These are phyloP conservation scores for Fusarium brevicatenulatum DNA, from an alignment of 2,329 filamentous ascomycete species.

Conservation along the genomic window DNA sequence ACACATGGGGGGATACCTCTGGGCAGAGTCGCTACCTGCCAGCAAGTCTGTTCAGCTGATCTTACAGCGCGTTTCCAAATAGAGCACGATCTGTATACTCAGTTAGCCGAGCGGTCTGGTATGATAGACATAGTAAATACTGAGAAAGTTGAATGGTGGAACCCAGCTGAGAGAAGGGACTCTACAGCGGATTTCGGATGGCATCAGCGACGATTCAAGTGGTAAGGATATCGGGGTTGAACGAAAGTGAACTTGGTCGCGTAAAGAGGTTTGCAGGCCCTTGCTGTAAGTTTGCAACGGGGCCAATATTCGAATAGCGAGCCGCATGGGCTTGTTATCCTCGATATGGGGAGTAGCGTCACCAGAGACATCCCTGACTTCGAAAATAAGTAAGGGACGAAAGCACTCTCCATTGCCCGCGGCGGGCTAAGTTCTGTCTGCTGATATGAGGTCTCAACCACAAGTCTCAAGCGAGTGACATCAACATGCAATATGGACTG, in stretches of 20 bases:
- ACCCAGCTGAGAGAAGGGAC: too few species aligned
- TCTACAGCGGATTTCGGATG: not conserved
- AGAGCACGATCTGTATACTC: rapidly evolving
- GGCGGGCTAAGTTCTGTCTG: not conserved
- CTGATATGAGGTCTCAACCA: not conserved
- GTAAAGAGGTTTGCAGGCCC: rapidly evolving
- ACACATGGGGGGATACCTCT: not conserved
- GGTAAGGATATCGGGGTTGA: not conserved
- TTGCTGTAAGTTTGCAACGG: not conserved
- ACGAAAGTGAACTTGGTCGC: rapidly evolving
- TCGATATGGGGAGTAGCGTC: rapidly evolving
- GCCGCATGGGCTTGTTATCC: too few species aligned
- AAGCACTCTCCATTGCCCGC: not conserved
- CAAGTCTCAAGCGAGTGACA: too few species aligned
- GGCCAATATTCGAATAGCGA: rapidly evolving
- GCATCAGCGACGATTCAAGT: too few species aligned
- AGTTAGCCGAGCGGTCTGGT: not conserved
- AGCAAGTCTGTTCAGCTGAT: too few species aligned
- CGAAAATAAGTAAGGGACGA: rapidly evolving
- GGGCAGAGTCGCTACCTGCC: not conserved
- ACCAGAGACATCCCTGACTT: rapidly evolving
- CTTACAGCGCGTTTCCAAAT: not conserved
- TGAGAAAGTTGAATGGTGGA: not conserved
- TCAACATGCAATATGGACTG: slow-evolving; percentile 50
- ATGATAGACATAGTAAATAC: not conserved